Base-by-base conservation (phyloP, 306 rosid genomes). In the Medicago lupulina region DNA sequence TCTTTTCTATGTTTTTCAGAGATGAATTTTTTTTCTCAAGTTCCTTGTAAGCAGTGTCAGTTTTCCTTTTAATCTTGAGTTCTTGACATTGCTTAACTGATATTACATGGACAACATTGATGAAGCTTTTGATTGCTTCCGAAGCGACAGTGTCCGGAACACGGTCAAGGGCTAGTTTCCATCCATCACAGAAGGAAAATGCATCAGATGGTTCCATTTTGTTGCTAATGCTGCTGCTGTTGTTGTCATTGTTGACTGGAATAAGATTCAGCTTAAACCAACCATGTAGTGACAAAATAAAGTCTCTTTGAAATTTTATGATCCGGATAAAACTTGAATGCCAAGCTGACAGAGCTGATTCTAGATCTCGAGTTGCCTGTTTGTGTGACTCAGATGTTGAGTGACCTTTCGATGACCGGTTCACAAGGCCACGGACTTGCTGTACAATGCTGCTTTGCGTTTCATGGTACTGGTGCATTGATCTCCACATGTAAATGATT, bases 121-220 rank as follows among this genome's bases (percentile, higher is more conserved):
- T 82, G 72, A 96, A 92, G 84, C 99, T 92, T 78, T 96, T 96
- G 91, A 96, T 90, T 57, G 99, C 98, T 83, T 86, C 96, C 0
- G 98, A 89, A 15, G 97, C 97, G 12, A 96, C 98, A 0, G 96
- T 90, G 86, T 92, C 99, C 0, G 99, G 99, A 59, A 96, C 99
- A 23, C 97, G 98, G 68, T 92, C 99, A 13, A 96, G 98, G 25
- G 97, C 96, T 15, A 86, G 98, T 89, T 96, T 90, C 99, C 99
- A 96, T 88, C 90, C 97, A 49, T 96, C 99, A 47, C 74, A 76
- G 40, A 81, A 76, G 25, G 83, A 80, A 76, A 96, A 91, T 58
- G 71, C 83, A 44, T 82, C 89, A 38, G 96, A 89, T 73, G 85
- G 74, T 82, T 89, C 97, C 31, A 28, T 28, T 28, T 28, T 28